Evolutionary conservation across 345 rosid species (phyloP), one percentile per base, ranked within the genome.

Genomic region (Melaleuca quinquenervia): DNA sequence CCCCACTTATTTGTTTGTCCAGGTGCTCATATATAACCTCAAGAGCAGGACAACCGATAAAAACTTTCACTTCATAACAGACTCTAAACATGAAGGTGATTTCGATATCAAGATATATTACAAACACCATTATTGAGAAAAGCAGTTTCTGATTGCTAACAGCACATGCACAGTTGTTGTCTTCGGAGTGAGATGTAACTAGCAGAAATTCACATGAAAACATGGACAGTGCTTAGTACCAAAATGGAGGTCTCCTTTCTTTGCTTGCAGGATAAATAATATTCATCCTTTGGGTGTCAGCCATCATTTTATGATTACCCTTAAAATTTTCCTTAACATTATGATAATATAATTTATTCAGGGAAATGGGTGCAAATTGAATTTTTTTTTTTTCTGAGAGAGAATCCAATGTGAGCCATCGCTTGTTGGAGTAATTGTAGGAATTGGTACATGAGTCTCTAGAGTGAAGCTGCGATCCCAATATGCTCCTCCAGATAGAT

Each of bases 11-110:
- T 70, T 82, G 80, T 29, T 78, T 85, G 27, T 91, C 83, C 84
- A 94, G 97, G 93, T 94, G 85, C 88, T 86, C 58, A 52, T 94
- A 85, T 94, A 92, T 89, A 86, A 89, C 83, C 91, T 94, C 82
- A 83, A 87, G 78, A 83, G 86, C 14, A 32, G 89, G 87, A 82
- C 86, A 13, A 87, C 55, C 27, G 88, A 76, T 84, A 84, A 87
- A 54, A 91, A 85, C 87, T 91, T 91, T 83, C 90, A 87, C 86
- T 85, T 89, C 51, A 90, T 94, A 82, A 89, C 91, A 2, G 90
- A 90, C 83, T 87, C 88, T 82, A 88, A 85, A 86, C 83, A 86
- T 58, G 95, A 92, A 93, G 93, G 97, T 93, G 86, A 85, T 85
- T 20, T 51, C n/a, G 50, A 86, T 82, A 51, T 53, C 10, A 24